These are phyloP conservation scores for Fomitopsis betulina DNA, from an alignment of 1,284 basidiomycete genomes.

Conservation along the genomic window DNA sequence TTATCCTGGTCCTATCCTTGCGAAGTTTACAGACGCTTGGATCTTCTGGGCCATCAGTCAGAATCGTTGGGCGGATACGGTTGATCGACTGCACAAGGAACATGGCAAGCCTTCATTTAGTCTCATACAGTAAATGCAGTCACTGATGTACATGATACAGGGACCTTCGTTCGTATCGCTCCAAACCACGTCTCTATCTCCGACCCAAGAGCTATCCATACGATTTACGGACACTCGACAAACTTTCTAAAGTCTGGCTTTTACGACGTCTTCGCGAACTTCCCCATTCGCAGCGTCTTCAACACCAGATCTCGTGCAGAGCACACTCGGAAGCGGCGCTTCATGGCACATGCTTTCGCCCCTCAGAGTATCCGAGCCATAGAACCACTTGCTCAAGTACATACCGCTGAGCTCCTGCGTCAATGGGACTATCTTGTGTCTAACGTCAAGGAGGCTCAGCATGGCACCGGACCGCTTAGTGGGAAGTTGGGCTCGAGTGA, in stretches of 20 bases:
- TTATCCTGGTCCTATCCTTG: slow-evolving; percentile 70
- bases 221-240: slow-evolving; percentile 72
- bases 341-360: slow-evolving; percentile 79
- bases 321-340: slow-evolving; percentile 83
- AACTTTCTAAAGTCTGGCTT: slow-evolving; percentile 69
- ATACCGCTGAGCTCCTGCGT: slow-evolving; percentile 51
- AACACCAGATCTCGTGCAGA: slow-evolving; percentile 77
- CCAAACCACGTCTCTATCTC: slow-evolving; percentile 82
- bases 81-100: slow-evolving; percentile 70
- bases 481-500: slow-evolving; percentile 57
- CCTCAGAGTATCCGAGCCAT: slow-evolving; percentile 74
- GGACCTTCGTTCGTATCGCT: slow-evolving; percentile 71
- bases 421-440: slow-evolving; percentile 72
- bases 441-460: not conserved
- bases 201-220: slow-evolving; percentile 66
- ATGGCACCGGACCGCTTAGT: slow-evolving; percentile 26
- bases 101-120: slow-evolving; percentile 45
- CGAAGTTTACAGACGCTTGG: slow-evolving; percentile 74
- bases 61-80: slow-evolving; percentile 49
- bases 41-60: slow-evolving; percentile 27
- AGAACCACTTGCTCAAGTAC: slow-evolving; percentile 63
- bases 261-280: slow-evolving; percentile 62
- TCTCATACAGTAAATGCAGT: not conserved
- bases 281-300: slow-evolving; percentile 47
- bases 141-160: slow-evolving; percentile 28